Base-by-base conservation (phyloP, 805 yeast species). In the Helenozyma baotianmanensis region DNA sequence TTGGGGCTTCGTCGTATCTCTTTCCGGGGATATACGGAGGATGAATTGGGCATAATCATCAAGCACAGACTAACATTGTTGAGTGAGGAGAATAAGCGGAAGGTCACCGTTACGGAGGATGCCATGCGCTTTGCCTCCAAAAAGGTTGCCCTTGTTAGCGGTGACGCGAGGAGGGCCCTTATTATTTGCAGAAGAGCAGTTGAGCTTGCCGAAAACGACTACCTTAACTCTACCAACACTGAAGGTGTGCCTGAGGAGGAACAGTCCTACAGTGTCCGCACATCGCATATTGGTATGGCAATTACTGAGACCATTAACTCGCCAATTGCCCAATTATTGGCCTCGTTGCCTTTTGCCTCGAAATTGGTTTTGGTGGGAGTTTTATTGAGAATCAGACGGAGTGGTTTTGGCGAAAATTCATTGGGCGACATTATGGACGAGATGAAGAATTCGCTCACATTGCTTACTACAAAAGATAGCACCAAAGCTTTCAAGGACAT, bases 151-250 rank as follows among this genome's bases (percentile, higher is more conserved):
- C 78, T 92, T 60, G 97, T 92, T 3, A 84, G 94, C 54, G 98
- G 99, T 38, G 99, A 92, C 65, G 98, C 97, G 1, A 70, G 99
- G 50, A 68, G 97, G 38, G 97, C 96, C 0, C 64, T 92, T 35
- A 82, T 82, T 36, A 83, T 92, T 15, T 83, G 96, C 51, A 72
- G 89, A 23, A 65, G 97, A 36, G 96, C 97, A 0, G 82, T 89
- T 6, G 96, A 87, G 51, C 68, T 89, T 19, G 95, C 96, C 0
- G 94, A 86, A 50, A 50, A 59, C 21, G 83, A 80, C 39, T 75
- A 69, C 48, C 48, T 69, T 50, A 48, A 53, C 23, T 57, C 60
- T 21, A 36, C 32, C 10, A 29, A 33, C 16, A 42, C 46, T 8
- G 42, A 51, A 6, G 61, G 56, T 12, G 23, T 45, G 4, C 45